Evolutionary conservation across 495 filamentous ascomycete species (phyloP).

Genomic region (Tuber brumale): DNA sequence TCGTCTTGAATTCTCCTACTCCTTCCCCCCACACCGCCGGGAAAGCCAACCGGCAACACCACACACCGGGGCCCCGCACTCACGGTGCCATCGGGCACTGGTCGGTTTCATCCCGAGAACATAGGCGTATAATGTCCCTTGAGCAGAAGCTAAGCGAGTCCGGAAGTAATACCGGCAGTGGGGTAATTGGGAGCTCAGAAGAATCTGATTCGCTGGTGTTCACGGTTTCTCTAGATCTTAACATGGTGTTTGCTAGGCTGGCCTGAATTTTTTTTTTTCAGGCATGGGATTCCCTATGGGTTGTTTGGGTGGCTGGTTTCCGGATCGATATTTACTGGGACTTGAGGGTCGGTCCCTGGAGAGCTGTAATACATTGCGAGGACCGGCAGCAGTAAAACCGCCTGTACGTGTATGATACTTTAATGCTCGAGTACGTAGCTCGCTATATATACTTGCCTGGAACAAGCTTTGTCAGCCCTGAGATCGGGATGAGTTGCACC

Average conservation of each 20-base stretch:
- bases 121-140: not conserved
- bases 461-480: not conserved
- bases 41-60: not conserved
- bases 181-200: not conserved
- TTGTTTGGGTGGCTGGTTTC: not conserved
- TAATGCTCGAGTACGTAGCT: not conserved
- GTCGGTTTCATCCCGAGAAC: not conserved
- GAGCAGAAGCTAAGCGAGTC: not conserved
- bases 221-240: not conserved
- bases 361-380: not conserved
- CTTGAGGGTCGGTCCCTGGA: not conserved
- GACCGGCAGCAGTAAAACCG: not conserved
- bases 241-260: not conserved
- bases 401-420: not conserved
- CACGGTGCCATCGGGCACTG: not conserved
- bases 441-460: not conserved
- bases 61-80: not conserved
- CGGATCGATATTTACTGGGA: not conserved
- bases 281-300: no score
- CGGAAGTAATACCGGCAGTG: not conserved
- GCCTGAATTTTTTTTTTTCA: no score
- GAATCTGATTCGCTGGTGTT: not conserved
- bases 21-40: not conserved
- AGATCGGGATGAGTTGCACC: not conserved
- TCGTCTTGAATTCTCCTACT: not conserved